Evolutionary conservation across 805 yeast species (phyloP), one percentile per base, ranked within the genome.

Genomic region (Saccharomyces mikatae): DNA sequence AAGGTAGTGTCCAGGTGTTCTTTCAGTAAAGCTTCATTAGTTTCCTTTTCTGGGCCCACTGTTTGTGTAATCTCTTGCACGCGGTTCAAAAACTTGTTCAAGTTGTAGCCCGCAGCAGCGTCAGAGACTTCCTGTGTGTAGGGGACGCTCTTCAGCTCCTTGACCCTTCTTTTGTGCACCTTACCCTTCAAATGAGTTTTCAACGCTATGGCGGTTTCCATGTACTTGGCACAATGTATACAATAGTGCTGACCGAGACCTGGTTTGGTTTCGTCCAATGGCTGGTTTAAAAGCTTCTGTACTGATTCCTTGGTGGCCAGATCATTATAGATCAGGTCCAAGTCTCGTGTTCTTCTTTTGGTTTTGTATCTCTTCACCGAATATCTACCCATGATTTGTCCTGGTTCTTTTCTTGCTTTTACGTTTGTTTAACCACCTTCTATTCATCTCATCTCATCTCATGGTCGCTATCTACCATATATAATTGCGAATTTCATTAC

Each of bases 191-290:
- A 72, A 73, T 94, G 99, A 13, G 84, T 77, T 56, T 81, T 82
- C 53, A 88, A 76, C 6, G 96, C 86, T 31, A 72, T 69, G 48
- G 86, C 89, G 54, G 84, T 83, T 68, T 91, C 97, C 65, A 83
- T 89, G 71, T 94, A 89, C 68, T 86, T 87, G 50, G 96, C 95
- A 76, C 99, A 94, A 59, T 90, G 96, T 52, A 94, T 78, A 71
- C 98, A 94, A 71, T 89, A 94, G 71, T 81, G 86, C 71, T 94
- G 98, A 14, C 97, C 99, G 60, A 94, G 74, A 1, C 99, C 99
- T 0, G 97, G 91, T 66, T 86, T 85, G 47, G 83, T 81, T 72
- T 92, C 98, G 70, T 92, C 97, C 54, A 87, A 70, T 4, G 89
- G 87, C 71, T 92, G 98, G 67, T 87, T 84, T 67, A 87, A 80